Evolutionary conservation across 371 early-diverging fungal species (phyloP), one percentile per base, ranked within the genome.

Genomic region (Mucor racemosus): DNA sequence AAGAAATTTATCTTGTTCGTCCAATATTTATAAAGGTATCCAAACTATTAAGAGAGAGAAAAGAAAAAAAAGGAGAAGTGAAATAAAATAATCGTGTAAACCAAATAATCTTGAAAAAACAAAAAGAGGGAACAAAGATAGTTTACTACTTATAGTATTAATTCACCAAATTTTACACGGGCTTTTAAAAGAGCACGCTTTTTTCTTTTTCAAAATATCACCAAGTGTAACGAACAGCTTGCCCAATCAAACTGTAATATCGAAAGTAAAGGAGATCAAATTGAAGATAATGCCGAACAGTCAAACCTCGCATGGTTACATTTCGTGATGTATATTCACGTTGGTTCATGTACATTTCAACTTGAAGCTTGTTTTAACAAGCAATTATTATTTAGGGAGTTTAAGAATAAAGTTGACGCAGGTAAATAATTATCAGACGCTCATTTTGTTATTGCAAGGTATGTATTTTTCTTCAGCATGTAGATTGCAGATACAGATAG

Each of bases 221-320:
- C 3, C 38, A 50, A 50, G 50, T 50, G 50, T 21, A 50, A 50
- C 50, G 11, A 50, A 50, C 50, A 50, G n/a, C 9, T 50, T 21
- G 13, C 26, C 50, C 50, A 50, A 50, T 50, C 26, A 50, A 50
- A 50, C 11, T 4, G 19, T 8, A 50, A 17, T 50, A 11, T 19
- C 7, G 13, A 50, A 50, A 50, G 50, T 50, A 50, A 50, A 50
- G 50, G 50, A 50, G 50, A 50, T 50, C 50, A 48, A 48, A 48
- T 1, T 48, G 21, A 7, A 19, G 6, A 50, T 50, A 50, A 50
- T 50, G 50, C 50, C 50, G 50, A 50, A 50, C 50, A 50, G 21
- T 50, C 50, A 50, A 50, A 21, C 19, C 17, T 50, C 26, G 50
- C 50, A 50, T 50, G 50, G 50, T 50, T 50, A 26, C 50, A 50